A percentile compares a stretch with the other conserved stretches of the same genome.
Evolutionary conservation across 768 basidiomycete genomes (phyloP).

Genomic region (Pisolithus tinctorius): DNA sequence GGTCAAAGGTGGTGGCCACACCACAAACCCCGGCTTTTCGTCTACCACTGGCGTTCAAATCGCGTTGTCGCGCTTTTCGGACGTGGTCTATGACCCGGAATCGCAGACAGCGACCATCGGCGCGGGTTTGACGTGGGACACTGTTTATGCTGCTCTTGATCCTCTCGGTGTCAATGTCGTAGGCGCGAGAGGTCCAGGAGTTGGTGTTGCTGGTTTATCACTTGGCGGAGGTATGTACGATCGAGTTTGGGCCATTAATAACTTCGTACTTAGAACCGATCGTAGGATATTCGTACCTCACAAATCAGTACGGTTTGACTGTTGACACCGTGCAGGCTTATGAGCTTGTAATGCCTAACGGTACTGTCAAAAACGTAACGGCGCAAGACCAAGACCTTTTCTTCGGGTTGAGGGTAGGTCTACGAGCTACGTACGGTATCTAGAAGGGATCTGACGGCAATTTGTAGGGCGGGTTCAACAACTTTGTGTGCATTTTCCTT

Average conservation of each 20-base stretch:
- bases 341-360: constrained; percentile 51
- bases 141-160: constrained; percentile 43
- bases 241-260: constrained; percentile 19
- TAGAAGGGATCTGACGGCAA: neutral
- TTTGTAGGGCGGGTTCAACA: constrained; percentile 50
- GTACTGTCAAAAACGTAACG: constrained; percentile 31
- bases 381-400: constrained; percentile 30
- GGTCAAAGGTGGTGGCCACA: constrained; percentile 55
- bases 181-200: constrained; percentile 49
- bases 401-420: constrained; percentile 31
- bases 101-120: constrained; percentile 34
- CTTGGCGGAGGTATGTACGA: constrained; percentile 41
- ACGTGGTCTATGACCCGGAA: constrained; percentile 26
- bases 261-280: neutral
- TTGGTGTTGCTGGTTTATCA: constrained; percentile 49
- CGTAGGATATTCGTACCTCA: constrained; percentile 52
- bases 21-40: constrained; percentile 44
- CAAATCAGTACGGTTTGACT: constrained; percentile 52
- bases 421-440: constrained; percentile 4
- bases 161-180: constrained; percentile 46
- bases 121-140: constrained; percentile 49
- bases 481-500: constrained; percentile 31
- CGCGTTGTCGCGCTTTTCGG: constrained; percentile 39
- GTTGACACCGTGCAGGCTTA: constrained; percentile 44
- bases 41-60: constrained; percentile 51